Evolutionary conservation across 2,329 filamentous ascomycete species (phyloP), one percentile per base, ranked within the genome.

Genomic region (Amesomyces nigricolor): DNA sequence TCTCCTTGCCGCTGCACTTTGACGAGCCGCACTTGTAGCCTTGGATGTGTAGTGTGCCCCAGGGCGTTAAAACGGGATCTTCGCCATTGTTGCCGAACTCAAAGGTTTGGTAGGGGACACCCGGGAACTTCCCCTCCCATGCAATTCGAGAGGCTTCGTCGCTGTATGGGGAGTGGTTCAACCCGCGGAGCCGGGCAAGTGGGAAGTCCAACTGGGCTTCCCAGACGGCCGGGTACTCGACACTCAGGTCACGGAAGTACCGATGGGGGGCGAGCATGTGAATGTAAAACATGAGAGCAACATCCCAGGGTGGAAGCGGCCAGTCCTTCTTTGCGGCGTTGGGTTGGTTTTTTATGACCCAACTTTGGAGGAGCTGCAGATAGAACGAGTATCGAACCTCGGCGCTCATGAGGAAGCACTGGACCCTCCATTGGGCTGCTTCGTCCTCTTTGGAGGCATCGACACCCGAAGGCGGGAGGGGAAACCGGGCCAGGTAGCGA

Each of bases 311-410:
- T 1, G 57, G 57, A 4, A 59, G 43, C 5, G 57, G 57, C 53
- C 47, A 52, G 26, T 35, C 14, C 3, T 45, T 39, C 9, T n/a
- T 44, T 11, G 22, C 22, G 10, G 30, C 29, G 10, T 10, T 13
- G 8, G 8, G 14, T 13, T 38, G 14, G 8, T 39, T 37, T 13
- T 46, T 37, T 1, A 7, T 10, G 22, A 55, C 13, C 54, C 54
- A 59, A 2, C 44, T 29, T 1, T 49, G 11, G 4, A 59, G 35
- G 14, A 57, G 45, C 22, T 38, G 44, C 13, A 59, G 51, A 14
- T 59, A 59, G 14, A 57, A 35, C 8, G 58, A 52, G 40, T 59
- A 59, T 4, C 58, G 54, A 11, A 59, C 51, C 49, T 59, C 58
- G 26, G 58, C 58, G 35, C 42, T 55, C 54, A 59, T 59, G 13